These are phyloP conservation scores for Chlorociboria aeruginascens DNA, from an alignment of 495 filamentous ascomycete genomes.

Conservation along the genomic window DNA sequence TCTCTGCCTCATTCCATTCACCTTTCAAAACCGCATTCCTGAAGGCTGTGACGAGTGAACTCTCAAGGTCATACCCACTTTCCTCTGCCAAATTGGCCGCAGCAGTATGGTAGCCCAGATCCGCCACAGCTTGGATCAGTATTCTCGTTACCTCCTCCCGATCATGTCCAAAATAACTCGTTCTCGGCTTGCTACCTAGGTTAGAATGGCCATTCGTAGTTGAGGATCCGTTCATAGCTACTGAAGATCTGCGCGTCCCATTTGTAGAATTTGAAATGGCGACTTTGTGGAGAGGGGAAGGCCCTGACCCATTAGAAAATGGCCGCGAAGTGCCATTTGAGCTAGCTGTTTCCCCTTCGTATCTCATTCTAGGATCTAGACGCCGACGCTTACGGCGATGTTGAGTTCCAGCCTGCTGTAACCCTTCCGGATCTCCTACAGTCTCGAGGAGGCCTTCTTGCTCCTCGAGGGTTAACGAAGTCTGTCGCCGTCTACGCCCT, in stretches of 20 bases:
- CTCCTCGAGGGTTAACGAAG: slow-evolving; percentile 7
- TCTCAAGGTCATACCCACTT: slow-evolving; percentile 86
- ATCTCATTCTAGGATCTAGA: slow-evolving; percentile 21
- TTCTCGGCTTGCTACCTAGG: slow-evolving; percentile 11
- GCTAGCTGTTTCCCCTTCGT: slow-evolving; percentile 16
- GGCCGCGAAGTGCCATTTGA: slow-evolving; percentile 25
- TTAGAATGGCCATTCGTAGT: slow-evolving; percentile 22
- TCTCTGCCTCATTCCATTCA: slow-evolving; percentile 75
- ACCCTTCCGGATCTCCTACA: slow-evolving; percentile 6
- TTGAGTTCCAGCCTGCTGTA: slow-evolving; percentile 4
- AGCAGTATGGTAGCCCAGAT: slow-evolving; percentile 72
- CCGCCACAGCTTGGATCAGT: slow-evolving; percentile 77
- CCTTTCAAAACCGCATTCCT: slow-evolving; percentile 69
- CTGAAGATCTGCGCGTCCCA: slow-evolving; percentile 24
- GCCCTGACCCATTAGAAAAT: slow-evolving; percentile 28
- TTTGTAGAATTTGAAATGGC: slow-evolving; percentile 25
- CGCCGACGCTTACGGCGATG: slow-evolving; percentile 23
- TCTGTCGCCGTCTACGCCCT: slow-evolving; percentile 17
- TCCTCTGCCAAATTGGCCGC: slow-evolving; percentile 63
- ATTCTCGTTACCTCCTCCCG: slow-evolving; percentile 90
- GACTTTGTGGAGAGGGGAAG: slow-evolving; percentile 17
- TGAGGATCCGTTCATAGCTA: slow-evolving; percentile 27
- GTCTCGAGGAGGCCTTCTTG: slow-evolving; percentile 4
- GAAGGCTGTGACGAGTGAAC: slow-evolving; percentile 71
- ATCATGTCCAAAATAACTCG: slow-evolving; percentile 61